Conservation (phyloP, 2,329 filamentous ascomycete species). For the Fusarium aywerte region DNA sequence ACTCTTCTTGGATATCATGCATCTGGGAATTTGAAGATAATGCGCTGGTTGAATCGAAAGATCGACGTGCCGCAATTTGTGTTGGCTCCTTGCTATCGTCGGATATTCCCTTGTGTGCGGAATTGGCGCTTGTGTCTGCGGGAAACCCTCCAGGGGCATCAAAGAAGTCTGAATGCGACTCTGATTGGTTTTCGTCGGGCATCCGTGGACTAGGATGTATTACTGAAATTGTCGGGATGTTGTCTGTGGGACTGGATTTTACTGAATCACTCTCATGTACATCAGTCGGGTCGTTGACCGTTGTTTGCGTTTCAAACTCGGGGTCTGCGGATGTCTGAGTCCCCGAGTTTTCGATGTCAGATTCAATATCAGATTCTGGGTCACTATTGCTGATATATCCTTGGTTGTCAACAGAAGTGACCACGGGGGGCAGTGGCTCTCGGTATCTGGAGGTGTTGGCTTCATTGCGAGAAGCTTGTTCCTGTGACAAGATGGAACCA, state of each 20-base stretch:
- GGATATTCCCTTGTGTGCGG: slow-evolving; percentile 10
- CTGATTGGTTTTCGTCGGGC: slow-evolving; percentile 27
- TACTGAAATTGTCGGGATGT: slow-evolving; percentile 58
- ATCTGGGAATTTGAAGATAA: slow-evolving; percentile 43
- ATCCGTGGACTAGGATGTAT: slow-evolving; percentile 57
- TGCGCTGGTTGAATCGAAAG: slow-evolving; percentile 33
- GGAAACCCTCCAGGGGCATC: slow-evolving; percentile 71
- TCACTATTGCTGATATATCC: slow-evolving; percentile 70
- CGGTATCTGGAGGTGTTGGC: slow-evolving; percentile 68
- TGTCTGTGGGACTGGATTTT: slow-evolving; percentile 14
- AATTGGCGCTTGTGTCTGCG: slow-evolving; percentile 48
- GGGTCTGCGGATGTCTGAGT: not conserved
- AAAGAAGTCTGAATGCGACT: slow-evolving; percentile 53
- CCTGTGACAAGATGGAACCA: slow-evolving; percentile 65
- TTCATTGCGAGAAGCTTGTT: slow-evolving; percentile 63
- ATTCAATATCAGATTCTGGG: slow-evolving; percentile 50
- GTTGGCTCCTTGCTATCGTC: slow-evolving; percentile 9
- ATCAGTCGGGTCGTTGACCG: not conserved
- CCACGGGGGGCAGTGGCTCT: slow-evolving; percentile 76
- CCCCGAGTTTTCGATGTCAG: slow-evolving; percentile 8
- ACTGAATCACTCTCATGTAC: not conserved
- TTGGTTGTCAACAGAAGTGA: slow-evolving; percentile 74
- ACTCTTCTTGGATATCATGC: slow-evolving; percentile 52
- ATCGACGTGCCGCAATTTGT: slow-evolving; percentile 25
- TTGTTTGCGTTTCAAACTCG: slow-evolving; percentile 4